Conservation (phyloP, 805 yeast species). For the Ogataea nonfermentans region DNA sequence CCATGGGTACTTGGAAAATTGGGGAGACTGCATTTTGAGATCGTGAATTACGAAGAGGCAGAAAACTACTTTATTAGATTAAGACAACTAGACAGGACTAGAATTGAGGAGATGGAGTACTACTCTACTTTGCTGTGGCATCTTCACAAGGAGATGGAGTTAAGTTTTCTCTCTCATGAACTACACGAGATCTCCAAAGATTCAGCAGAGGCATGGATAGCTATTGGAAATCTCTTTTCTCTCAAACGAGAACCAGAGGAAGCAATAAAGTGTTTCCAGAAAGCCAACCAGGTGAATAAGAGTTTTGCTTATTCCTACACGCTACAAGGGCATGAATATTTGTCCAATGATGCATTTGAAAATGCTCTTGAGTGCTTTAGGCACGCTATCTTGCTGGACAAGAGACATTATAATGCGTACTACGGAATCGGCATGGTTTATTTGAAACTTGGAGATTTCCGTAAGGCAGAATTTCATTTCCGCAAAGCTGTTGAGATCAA, state of each 20-base stretch:
- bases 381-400: conserved; percentile 70
- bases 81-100: conserved; percentile 68
- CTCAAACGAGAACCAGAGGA: conserved; percentile 81
- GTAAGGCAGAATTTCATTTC: conserved; percentile 82
- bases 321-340: conserved; percentile 88
- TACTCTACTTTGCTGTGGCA: conserved; percentile 94
- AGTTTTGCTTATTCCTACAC: conserved; percentile 86
- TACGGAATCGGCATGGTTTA: conserved; percentile 96
- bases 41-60: conserved; percentile 79
- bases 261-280: conserved; percentile 82
- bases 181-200: conserved; percentile 58
- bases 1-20: conserved; percentile 84
- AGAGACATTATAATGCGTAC: conserved; percentile 88
- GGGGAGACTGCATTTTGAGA: conserved; percentile 83
- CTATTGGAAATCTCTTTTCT: conserved; percentile 85
- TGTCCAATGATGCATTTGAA: conserved; percentile 86
- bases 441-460: conserved; percentile 79
- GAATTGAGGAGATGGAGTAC: conserved; percentile 86
- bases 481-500: conserved; percentile 84
- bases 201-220: conserved; percentile 87
- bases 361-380: conserved; percentile 83
- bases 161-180: conserved; percentile 82
- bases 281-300: conserved; percentile 62
- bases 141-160: conserved; percentile 71
- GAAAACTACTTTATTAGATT: conserved; percentile 60